Percentiles rank a stretch among this genome's conserved stretches.
Conservation (phyloP, 768 basidiomycete species). For the Xerocomellus intermedius region DNA sequence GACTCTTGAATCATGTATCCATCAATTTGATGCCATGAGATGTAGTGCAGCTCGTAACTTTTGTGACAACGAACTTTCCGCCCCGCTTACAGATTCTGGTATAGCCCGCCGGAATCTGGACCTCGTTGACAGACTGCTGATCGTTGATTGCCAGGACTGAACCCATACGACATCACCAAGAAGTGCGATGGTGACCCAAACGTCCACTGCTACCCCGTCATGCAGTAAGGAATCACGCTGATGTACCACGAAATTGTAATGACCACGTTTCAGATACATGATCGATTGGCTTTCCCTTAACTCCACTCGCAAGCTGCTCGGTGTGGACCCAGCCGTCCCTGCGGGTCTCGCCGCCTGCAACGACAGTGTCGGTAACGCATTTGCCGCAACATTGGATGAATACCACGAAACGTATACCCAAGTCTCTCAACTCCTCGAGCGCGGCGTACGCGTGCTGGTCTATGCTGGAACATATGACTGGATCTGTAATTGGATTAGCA, state of each 20-base stretch:
- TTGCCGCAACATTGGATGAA: slow-evolving; percentile 43
- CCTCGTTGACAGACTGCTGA: background rate
- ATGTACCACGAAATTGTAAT: background rate
- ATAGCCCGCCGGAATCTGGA: background rate
- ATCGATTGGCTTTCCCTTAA: slow-evolving; percentile 58
- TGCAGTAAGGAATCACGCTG: slow-evolving; percentile 29
- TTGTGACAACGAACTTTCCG: slow-evolving; percentile 46
- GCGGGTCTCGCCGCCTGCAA: slow-evolving; percentile 39
- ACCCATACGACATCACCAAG: slow-evolving; percentile 67
- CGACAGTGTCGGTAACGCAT: slow-evolving; percentile 42
- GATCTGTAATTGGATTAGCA: slow-evolving; percentile 75
- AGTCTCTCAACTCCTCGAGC: slow-evolving; percentile 55
- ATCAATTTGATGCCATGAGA: slow-evolving; percentile 60
- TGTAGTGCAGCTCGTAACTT: slow-evolving; percentile 66
- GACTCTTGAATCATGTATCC: slow-evolving; percentile 55
- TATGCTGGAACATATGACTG: slow-evolving; percentile 72
- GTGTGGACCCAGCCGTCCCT: slow-evolving; percentile 48
- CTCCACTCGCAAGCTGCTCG: slow-evolving; percentile 49
- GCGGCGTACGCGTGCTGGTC: slow-evolving; percentile 65
- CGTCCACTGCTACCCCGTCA: slow-evolving; percentile 58
- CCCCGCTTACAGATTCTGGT: slow-evolving; percentile 25
- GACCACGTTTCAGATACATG: slow-evolving; percentile 43
- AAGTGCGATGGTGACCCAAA: slow-evolving; percentile 50
- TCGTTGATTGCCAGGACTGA: slow-evolving; percentile 34
- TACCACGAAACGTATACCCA: slow-evolving; percentile 30